Conservation (phyloP, 2,329 filamentous ascomycete genomes). For the Mycosphaerelloides madeirae region DNA sequence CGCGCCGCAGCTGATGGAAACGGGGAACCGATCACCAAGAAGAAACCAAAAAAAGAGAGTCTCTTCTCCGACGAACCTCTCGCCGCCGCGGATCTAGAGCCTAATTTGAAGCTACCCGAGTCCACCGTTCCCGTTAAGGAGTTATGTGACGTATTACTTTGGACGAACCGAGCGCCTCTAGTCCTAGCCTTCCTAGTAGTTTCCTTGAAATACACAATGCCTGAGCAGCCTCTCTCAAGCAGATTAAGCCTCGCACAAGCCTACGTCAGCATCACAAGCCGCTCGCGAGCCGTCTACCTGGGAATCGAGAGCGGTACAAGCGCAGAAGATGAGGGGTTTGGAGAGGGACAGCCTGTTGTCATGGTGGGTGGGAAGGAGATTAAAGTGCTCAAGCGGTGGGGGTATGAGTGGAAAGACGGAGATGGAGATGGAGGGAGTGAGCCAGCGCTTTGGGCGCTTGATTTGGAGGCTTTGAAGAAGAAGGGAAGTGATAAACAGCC, state of each 20-base stretch:
- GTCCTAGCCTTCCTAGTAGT: constrained; percentile 75
- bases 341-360: constrained; percentile 68
- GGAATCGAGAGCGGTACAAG: constrained; percentile 63
- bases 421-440: constrained; percentile 10
- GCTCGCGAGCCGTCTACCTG: constrained; percentile 68
- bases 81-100: constrained; percentile 56
- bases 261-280: constrained; percentile 75
- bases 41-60: constrained; percentile 30
- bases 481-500: constrained; percentile 27
- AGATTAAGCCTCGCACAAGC: constrained; percentile 77
- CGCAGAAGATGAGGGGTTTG: constrained; percentile 67
- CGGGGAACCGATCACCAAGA: constrained; percentile 33
- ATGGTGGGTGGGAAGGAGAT: constrained; percentile 69
- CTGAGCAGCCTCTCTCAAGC: constrained; percentile 79
- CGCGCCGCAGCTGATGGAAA: constrained; percentile 39
- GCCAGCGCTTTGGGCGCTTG: constrained; percentile 55
- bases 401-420: constrained; percentile 56
- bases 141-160: constrained; percentile 55
- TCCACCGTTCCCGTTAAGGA: constrained; percentile 54
- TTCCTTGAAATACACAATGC: constrained; percentile 74
- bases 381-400: constrained; percentile 70
- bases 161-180: constrained; percentile 77
- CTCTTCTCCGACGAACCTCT: constrained; percentile 26
- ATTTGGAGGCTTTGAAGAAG: constrained; percentile 52
- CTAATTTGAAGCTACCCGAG: constrained; percentile 55